A percentile compares a stretch with the other conserved stretches of the same genome.
phyloP scores from a whole-genome alignment of 495 filamentous ascomycete species.

The Neurospora hispaniola region DNA sequence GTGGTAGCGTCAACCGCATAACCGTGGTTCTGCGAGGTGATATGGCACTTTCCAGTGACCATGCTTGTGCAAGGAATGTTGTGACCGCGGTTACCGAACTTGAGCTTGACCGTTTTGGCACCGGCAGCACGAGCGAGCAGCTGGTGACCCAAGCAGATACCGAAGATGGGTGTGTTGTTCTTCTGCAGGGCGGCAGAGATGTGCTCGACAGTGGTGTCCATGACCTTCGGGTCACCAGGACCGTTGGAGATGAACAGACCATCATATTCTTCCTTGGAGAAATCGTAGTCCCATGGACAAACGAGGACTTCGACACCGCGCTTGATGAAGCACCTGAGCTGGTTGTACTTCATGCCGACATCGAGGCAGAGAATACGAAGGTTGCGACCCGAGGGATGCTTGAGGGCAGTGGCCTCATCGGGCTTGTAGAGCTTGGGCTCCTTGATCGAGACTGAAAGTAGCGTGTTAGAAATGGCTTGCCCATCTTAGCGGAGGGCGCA shows the following conservation, averaged over 20 bases:
- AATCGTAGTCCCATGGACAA: slow-evolving; percentile 92
- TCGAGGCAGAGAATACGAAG: slow-evolving; percentile 86
- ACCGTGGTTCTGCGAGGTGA: slow-evolving; percentile 97
- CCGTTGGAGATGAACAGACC: slow-evolving; percentile 97
- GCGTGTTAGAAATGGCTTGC: slow-evolving; percentile 17
- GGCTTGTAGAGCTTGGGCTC: slow-evolving; percentile 74
- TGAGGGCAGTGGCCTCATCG: slow-evolving; percentile 46
- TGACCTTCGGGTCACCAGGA: slow-evolving; percentile 83
- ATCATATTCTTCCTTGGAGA: slow-evolving; percentile 79
- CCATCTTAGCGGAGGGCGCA: neutral
- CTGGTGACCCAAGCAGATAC: slow-evolving; percentile 95
- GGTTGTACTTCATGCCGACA: slow-evolving; percentile 96
- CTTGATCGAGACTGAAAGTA: slow-evolving; percentile 67
- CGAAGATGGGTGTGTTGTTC: slow-evolving; percentile 79
- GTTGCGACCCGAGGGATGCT: slow-evolving; percentile 76
- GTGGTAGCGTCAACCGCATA: slow-evolving; percentile 77
- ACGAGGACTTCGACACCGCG: slow-evolving; percentile 92
- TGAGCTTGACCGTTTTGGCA: slow-evolving; percentile 86
- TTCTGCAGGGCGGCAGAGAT: slow-evolving; percentile 61
- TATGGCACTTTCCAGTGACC: slow-evolving; percentile 90
- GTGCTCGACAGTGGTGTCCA: slow-evolving; percentile 64
- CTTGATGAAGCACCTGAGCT: slow-evolving; percentile 80
- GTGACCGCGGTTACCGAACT: slow-evolving; percentile 97
- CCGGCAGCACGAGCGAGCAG: slow-evolving; percentile 84
- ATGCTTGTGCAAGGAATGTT: slow-evolving; percentile 97